Evolutionary conservation across 2,329 filamentous ascomycete species (phyloP).

Genomic region (Botrytis deweyae): DNA sequence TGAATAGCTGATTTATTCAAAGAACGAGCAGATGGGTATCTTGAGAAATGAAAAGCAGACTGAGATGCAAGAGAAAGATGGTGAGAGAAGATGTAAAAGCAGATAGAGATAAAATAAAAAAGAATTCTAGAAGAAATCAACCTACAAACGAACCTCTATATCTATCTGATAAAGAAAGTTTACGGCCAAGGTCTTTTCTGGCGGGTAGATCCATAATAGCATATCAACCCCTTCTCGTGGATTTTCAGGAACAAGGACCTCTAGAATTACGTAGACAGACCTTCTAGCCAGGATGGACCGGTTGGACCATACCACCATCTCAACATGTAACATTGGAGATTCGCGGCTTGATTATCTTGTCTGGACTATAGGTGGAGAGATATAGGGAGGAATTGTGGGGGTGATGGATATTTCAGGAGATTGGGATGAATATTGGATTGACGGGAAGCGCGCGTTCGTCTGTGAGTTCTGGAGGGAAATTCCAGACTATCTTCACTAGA

Average conservation of each 20-base stretch:
- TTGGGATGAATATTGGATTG: slow-evolving; percentile 1
- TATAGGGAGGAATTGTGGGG: slow-evolving; percentile 12
- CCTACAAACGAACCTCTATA: slow-evolving; percentile 9
- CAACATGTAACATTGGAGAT: slow-evolving; percentile 17
- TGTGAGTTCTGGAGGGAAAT: background rate
- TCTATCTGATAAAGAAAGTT: background rate
- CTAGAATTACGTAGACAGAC: slow-evolving; percentile 15
- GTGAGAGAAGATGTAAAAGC: background rate
- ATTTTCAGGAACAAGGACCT: slow-evolving; percentile 8
- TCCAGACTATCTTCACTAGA: slow-evolving; percentile 10
- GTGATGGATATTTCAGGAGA: background rate
- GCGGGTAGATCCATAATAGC: slow-evolving; percentile 7
- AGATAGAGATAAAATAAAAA: background rate
- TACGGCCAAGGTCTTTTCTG: background rate
- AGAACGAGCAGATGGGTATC: slow-evolving; percentile 7
- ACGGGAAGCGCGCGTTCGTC: slow-evolving; percentile 7
- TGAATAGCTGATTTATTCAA: background rate
- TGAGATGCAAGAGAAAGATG: background rate
- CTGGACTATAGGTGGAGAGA: slow-evolving; percentile 7
- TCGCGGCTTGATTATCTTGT: slow-evolving; percentile 13
- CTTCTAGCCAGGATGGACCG: background rate
- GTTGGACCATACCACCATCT: slow-evolving; percentile 6
- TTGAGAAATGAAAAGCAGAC: background rate
- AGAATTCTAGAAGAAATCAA: background rate
- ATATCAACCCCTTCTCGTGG: background rate